Percentiles rank a stretch among this genome's conserved stretches.
Evolutionary conservation across 331 rosid species (phyloP).

Genomic region (Spiraea crenata): DNA sequence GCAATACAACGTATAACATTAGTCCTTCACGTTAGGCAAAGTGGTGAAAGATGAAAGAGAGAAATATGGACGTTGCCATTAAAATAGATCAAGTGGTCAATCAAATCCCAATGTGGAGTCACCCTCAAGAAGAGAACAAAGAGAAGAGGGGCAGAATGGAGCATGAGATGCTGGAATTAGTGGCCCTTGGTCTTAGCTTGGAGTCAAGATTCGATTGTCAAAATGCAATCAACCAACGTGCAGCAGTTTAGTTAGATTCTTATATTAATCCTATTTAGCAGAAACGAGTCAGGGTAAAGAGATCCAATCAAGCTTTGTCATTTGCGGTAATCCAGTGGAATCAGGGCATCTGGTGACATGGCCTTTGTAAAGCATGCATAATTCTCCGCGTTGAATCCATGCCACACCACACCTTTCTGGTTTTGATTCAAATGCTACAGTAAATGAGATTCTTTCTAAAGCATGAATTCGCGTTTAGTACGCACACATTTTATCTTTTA

Average conservation of each 20-base stretch:
- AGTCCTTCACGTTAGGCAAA: neutral
- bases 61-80: neutral
- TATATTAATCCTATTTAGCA: neutral
- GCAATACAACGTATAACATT: neutral
- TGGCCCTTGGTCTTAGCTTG: conserved; percentile 32
- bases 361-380: conserved; percentile 7
- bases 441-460: no score
- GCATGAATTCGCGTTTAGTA: no score
- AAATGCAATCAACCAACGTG: conserved; percentile 4
- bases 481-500: no score
- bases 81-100: neutral
- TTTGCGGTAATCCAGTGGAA: conserved; percentile 33
- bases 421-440: neutral
- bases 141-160: conserved; percentile 15
- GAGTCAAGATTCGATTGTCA: conserved; percentile 32
- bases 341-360: conserved; percentile 39
- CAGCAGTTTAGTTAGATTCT: conserved; percentile 11
- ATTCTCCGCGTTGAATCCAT: neutral
- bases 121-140: conserved; percentile 28
- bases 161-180: conserved; percentile 48
- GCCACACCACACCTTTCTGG: neutral
- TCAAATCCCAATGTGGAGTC: conserved; percentile 4
- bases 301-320: conserved; percentile 25
- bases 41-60: neutral
- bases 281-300: conserved; percentile 12